These are phyloP conservation scores for Magnusiomyces suaveolens DNA, from an alignment of 1,139 yeast species.

Conservation along the genomic window DNA sequence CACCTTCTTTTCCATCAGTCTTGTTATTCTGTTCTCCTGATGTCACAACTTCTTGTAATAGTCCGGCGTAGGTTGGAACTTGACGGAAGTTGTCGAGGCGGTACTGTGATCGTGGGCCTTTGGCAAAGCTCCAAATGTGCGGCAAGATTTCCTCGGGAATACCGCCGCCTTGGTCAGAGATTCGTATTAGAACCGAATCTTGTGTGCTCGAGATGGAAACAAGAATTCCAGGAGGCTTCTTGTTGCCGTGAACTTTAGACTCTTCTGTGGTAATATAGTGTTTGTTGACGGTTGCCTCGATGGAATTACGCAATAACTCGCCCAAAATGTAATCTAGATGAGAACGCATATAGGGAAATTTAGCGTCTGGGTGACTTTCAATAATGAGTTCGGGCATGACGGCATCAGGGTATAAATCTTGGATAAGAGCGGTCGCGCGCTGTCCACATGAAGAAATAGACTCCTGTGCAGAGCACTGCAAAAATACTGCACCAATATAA, in stretches of 20 bases:
- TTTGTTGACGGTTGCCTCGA: constrained; percentile 61
- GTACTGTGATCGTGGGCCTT: constrained; percentile 27
- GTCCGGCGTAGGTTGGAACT: constrained; percentile 36
- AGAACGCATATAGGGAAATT: constrained; percentile 73
- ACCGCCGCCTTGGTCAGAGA: constrained; percentile 91
- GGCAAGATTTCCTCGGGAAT: constrained; percentile 47
- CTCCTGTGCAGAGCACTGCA: constrained; percentile 65
- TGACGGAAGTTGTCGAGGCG: constrained; percentile 28
- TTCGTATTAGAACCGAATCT: constrained; percentile 60
- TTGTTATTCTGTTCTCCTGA: constrained; percentile 5
- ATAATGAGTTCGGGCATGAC: constrained; percentile 64
- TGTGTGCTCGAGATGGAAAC: constrained; percentile 62
- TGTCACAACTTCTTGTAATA: constrained; percentile 25
- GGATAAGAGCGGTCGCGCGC: constrained; percentile 37
- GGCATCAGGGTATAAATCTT: constrained; percentile 40
- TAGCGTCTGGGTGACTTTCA: constrained; percentile 51
- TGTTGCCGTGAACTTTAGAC: neutral
- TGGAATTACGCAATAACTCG: constrained; percentile 74
- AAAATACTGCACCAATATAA: constrained; percentile 79
- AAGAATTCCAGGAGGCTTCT: constrained; percentile 53
- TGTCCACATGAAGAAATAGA: constrained; percentile 51
- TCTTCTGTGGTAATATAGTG: constrained; percentile 23
- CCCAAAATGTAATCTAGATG: constrained; percentile 81
- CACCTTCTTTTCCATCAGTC: neutral
- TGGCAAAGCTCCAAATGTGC: constrained; percentile 69